Evolutionary conservation across 2,329 filamentous ascomycete species (phyloP), one percentile per base, ranked within the genome.

Genomic region (Claviceps quebecensis): DNA sequence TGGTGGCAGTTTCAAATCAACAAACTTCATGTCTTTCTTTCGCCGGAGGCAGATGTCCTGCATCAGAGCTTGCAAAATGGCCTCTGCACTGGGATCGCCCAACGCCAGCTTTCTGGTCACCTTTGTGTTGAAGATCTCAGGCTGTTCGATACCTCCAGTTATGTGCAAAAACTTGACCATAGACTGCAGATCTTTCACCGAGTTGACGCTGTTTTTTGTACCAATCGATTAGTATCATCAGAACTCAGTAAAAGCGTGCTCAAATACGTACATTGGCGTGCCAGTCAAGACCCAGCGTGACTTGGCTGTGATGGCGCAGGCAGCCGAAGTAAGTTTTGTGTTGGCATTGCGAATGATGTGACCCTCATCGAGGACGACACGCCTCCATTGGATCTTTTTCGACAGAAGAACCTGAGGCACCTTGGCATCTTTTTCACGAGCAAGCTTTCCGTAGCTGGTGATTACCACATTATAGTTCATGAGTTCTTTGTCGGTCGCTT

Each of bases 21-120:
- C 78, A 60, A 94, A 95, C 5, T 76, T 76, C 88, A 95, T 95
- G 52, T 91, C 83, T 64, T 95, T 95, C 65, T 82, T 84, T 39
- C 89, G 80, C 39, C 89, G 79, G 22, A 95, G 72, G 59, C 86
- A 93, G 46, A 95, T 76, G 17, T 85, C 81, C n/a, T 75, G 74
- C 80, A 95, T 90, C 45, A 95, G 73, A 5, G 80, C 76, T 60
- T 91, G 85, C 3, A 94, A 73, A 3, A 91, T 69, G 11, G 75
- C 66, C 47, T 80, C 81, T 13, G 81, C 83, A 37, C 73, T 69
- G 1, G 68, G 63, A 16, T 81, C 74, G 1, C 78, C 80, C 5
- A 64, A 50, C 49, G 75, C 76, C 8, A 94, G 72, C 4, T 84
- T 84, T 34, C 86, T 77, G 40, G 83, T 81, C 54, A 67, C 64